These are phyloP conservation scores for Lactifluus pinguis DNA, from an alignment of 768 basidiomycete genomes.

Conservation along the genomic window DNA sequence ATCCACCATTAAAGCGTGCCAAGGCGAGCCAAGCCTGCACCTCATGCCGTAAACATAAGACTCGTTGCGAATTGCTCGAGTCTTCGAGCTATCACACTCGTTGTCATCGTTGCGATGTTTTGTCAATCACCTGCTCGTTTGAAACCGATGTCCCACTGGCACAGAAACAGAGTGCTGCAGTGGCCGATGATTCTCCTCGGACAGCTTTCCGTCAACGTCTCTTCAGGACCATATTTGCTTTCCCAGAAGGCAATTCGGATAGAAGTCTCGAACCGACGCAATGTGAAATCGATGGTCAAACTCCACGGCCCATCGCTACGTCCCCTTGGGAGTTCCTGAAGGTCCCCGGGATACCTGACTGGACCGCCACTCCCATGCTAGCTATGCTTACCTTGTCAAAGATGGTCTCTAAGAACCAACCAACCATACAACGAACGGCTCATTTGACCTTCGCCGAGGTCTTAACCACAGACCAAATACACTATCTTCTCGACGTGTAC, in stretches of 20 bases:
- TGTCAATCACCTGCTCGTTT: slow-evolving; percentile 39
- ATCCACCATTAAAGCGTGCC: slow-evolving; percentile 9
- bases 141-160: slow-evolving; percentile 25
- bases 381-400: slow-evolving; percentile 36
- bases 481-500: slow-evolving; percentile 10
- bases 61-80: slow-evolving; percentile 43
- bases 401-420: slow-evolving; percentile 20
- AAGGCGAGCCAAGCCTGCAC: slow-evolving; percentile 30
- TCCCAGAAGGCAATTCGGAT: background rate
- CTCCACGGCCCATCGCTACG: slow-evolving; percentile 9
- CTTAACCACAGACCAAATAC: slow-evolving; percentile 10
- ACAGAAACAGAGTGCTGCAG: slow-evolving; percentile 11
- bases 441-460: slow-evolving; percentile 8
- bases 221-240: background rate
- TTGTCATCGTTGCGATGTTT: slow-evolving; percentile 44
- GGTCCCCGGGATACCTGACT: slow-evolving; percentile 33
- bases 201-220: background rate
- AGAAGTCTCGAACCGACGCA: slow-evolving; percentile 9
- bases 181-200: slow-evolving; percentile 19
- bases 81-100: slow-evolving; percentile 26
- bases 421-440: slow-evolving; percentile 21
- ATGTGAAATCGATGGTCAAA: background rate
- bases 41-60: slow-evolving; percentile 40
- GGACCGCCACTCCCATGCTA: slow-evolving; percentile 38
- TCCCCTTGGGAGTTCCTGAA: slow-evolving; percentile 34